phyloP scores from a whole-genome alignment of 768 basidiomycete genomes.

The Gloeopeniophorella convolvens region DNA sequence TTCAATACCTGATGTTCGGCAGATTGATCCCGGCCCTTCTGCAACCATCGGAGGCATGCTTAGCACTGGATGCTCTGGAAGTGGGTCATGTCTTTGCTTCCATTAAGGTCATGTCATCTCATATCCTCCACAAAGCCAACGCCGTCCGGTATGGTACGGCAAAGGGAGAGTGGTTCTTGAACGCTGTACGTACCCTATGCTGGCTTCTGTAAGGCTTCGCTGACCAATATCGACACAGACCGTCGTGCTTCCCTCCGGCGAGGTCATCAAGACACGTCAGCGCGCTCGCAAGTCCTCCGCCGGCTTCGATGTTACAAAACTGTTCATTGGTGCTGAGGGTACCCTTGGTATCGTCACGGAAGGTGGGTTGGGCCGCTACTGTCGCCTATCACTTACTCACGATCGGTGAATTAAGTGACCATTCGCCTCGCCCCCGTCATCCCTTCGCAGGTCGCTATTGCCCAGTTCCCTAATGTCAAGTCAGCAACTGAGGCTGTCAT shows the following conservation, averaged over 20 bases:
- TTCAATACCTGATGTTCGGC: too few relatives aligned
- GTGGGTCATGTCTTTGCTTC: too few relatives aligned
- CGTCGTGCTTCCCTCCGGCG: slow-evolving; percentile 81
- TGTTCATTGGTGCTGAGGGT: slow-evolving; percentile 80
- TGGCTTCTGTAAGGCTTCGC: too few relatives aligned
- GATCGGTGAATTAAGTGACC: slow-evolving; percentile 46
- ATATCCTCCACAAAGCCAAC: slow-evolving; percentile 45
- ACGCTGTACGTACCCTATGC: slow-evolving; percentile 53
- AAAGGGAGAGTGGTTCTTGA: slow-evolving; percentile 87
- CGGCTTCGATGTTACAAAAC: slow-evolving; percentile 78
- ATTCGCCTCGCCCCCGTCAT: slow-evolving; percentile 73
- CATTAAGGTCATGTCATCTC: too few relatives aligned
- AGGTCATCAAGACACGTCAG: slow-evolving; percentile 83
- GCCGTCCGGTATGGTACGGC: slow-evolving; percentile 86
- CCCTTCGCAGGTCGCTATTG: slow-evolving; percentile 83
- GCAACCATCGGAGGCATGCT: too few relatives aligned
- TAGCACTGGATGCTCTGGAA: too few relatives aligned
- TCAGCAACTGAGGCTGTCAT: slow-evolving; percentile 75
- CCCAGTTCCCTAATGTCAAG: slow-evolving; percentile 75
- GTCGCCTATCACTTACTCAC: too few relatives aligned
- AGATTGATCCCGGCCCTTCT: background rate
- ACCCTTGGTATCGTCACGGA: slow-evolving; percentile 89
- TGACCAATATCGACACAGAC: slow-evolving; percentile 63
- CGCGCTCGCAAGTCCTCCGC: slow-evolving; percentile 80
- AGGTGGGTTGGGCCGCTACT: too few relatives aligned